A percentile compares a stretch with the other conserved stretches of the same genome.
Evolutionary conservation across 768 basidiomycete species (phyloP).

Genomic region (Mycena galopus): DNA sequence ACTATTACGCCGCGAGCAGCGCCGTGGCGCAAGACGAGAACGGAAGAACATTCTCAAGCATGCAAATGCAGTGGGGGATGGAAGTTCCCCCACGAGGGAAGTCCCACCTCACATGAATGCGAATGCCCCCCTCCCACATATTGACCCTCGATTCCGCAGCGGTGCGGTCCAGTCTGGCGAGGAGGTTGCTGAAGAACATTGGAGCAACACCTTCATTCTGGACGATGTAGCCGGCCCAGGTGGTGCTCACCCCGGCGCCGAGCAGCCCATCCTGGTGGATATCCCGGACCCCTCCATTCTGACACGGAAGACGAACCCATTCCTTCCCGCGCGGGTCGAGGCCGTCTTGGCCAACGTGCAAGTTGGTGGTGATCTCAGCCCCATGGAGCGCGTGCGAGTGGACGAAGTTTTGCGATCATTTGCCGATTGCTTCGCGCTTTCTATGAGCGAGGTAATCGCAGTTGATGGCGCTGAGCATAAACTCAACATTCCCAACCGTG

Average conservation of each 20-base stretch:
- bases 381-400: slow-evolving; percentile 29
- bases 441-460: slow-evolving; percentile 44
- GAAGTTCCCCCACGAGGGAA: slow-evolving; percentile 21
- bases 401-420: slow-evolving; percentile 42
- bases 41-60: neutral
- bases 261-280: neutral
- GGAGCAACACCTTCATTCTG: slow-evolving; percentile 17
- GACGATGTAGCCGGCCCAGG: slow-evolving; percentile 1
- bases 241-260: neutral
- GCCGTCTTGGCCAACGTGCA: slow-evolving; percentile 29
- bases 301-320: slow-evolving; percentile 37
- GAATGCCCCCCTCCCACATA: no score
- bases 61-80: slow-evolving; percentile 30
- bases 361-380: slow-evolving; percentile 37
- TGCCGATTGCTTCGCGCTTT: slow-evolving; percentile 55
- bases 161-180: rapidly evolving
- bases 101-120: no score
- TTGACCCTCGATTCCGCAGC: no score
- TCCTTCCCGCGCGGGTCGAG: slow-evolving; percentile 36
- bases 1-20: neutral
- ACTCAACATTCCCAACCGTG: slow-evolving; percentile 33
- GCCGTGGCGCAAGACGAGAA: neutral
- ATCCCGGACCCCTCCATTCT: neutral
- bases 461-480: slow-evolving; percentile 37
- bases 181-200: neutral